These are phyloP conservation scores for Colletotrichum abscissum DNA, from an alignment of 2,329 filamentous ascomycete genomes.

Conservation along the genomic window DNA sequence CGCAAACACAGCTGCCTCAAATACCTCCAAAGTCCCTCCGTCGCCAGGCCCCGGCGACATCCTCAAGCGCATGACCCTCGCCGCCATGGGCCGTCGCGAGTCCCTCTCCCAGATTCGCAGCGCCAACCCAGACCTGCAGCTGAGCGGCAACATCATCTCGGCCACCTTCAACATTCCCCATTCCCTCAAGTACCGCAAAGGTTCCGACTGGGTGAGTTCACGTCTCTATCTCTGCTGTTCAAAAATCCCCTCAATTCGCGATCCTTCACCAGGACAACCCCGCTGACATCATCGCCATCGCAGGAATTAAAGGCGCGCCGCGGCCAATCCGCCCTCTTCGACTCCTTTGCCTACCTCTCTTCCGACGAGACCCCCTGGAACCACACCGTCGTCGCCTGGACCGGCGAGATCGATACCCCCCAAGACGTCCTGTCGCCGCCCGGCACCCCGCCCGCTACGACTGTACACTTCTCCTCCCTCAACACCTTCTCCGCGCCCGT, in stretches of 20 bases:
- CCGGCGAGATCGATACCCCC: conserved; percentile 80
- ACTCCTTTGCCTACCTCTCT: conserved; percentile 88
- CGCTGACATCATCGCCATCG: conserved; percentile 24
- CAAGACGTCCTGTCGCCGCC: conserved; percentile 57
- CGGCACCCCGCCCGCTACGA: conserved; percentile 59
- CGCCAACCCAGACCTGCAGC: conserved; percentile 65
- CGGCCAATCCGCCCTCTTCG: conserved; percentile 91
- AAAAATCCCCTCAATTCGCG: not conserved
- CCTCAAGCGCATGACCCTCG: conserved; percentile 55
- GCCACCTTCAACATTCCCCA: conserved; percentile 74
- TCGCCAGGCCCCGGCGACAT: conserved; percentile 45
- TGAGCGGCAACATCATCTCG: conserved; percentile 75
- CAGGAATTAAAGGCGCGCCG: conserved; percentile 81
- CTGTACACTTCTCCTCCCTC: conserved; percentile 64
- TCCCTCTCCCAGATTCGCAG: conserved; percentile 67
- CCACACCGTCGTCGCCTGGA: conserved; percentile 94
- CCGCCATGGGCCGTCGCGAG: conserved; percentile 57
- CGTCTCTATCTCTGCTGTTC: no score
- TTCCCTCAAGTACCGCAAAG: conserved; percentile 67
- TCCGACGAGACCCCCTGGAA: conserved; percentile 89
- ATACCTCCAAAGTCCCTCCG: not conserved
- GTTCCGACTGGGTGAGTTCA: conserved; percentile 68
- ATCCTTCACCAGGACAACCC: not conserved
- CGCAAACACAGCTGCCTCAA: conserved; percentile 25
- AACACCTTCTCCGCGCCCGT: conserved; percentile 85